These are phyloP conservation scores for Penicillium janthinellum DNA, from an alignment of 2,329 filamentous ascomycete genomes.

Conservation along the genomic window DNA sequence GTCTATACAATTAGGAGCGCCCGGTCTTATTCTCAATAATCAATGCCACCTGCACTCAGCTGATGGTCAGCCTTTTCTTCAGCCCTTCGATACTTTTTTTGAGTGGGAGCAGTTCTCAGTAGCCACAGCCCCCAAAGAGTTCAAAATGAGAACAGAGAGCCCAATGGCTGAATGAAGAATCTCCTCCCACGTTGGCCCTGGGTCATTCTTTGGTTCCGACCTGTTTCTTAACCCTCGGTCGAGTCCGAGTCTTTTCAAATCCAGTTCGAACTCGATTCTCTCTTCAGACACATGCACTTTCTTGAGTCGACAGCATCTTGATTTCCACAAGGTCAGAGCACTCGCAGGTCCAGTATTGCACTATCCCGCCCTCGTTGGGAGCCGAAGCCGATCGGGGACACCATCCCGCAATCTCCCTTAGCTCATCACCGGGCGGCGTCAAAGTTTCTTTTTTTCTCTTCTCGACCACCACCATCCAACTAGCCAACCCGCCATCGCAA, in stretches of 20 bases:
- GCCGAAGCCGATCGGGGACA: conserved; percentile 23
- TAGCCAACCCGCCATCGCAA: conserved; percentile 8
- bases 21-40: conserved; percentile 1
- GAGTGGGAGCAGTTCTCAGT: neutral
- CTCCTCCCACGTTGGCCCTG: neutral
- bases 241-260: neutral
- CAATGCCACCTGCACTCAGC: conserved; percentile 7
- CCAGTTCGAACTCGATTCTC: neutral
- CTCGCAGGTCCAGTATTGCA: too few species aligned
- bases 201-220: neutral
- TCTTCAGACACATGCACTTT: neutral
- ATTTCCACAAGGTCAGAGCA: neutral
- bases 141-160: neutral
- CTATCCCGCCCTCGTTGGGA: neutral
- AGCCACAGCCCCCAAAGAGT: neutral
- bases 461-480: conserved; percentile 5
- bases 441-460: conserved; percentile 22
- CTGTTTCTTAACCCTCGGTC: neutral
- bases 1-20: neutral
- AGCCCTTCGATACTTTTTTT: neutral
- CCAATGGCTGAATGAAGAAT: neutral
- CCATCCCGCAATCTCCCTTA: conserved; percentile 42
- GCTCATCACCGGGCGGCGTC: conserved; percentile 34
- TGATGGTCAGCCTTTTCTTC: conserved; percentile 6
- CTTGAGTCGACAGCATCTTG: neutral